These are phyloP conservation scores for Fusarium liriodendri DNA, from an alignment of 2,329 filamentous ascomycete species.

Conservation along the genomic window DNA sequence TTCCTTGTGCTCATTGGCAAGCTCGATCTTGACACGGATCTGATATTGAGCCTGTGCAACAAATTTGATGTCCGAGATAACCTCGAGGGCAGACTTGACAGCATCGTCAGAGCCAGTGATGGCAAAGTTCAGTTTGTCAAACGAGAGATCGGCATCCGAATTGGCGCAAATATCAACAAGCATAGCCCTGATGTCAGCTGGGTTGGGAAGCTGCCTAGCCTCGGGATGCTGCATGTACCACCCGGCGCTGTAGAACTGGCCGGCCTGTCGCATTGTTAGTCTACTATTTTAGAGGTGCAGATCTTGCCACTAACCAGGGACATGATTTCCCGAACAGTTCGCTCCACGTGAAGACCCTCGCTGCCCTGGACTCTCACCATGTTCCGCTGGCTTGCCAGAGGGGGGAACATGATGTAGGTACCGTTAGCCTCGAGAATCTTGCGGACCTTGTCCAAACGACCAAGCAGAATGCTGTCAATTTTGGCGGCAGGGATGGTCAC, in stretches of 20 bases:
- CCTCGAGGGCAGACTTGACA: slow-evolving; percentile 93
- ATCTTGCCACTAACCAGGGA: slow-evolving; percentile 72
- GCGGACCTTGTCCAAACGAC: slow-evolving; percentile 93
- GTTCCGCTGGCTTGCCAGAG: slow-evolving; percentile 85
- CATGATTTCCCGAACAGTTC: slow-evolving; percentile 96
- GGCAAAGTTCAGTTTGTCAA: slow-evolving; percentile 93
- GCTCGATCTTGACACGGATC: slow-evolving; percentile 97
- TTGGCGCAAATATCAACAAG: slow-evolving; percentile 96
- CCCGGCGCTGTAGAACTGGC: slow-evolving; percentile 96
- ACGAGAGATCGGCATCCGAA: slow-evolving; percentile 93
- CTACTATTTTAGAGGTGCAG: no score
- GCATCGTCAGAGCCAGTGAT: slow-evolving; percentile 96
- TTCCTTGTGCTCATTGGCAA: slow-evolving; percentile 99
- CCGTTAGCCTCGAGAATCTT: slow-evolving; percentile 98
- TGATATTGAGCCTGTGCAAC: slow-evolving; percentile 89
- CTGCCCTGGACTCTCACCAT: slow-evolving; percentile 91
- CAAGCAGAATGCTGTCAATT: slow-evolving; percentile 92
- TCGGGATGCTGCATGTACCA: slow-evolving; percentile 93
- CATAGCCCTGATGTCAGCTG: slow-evolving; percentile 87
- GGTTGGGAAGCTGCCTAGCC: slow-evolving; percentile 66
- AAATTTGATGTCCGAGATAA: slow-evolving; percentile 92
- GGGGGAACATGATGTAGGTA: slow-evolving; percentile 92
- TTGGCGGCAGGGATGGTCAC: slow-evolving; percentile 90
- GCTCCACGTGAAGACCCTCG: slow-evolving; percentile 93
- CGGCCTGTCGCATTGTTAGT: slow-evolving; percentile 69